A percentile compares a stretch with the other conserved stretches of the same genome.
phyloP scores from a whole-genome alignment of 2,329 filamentous ascomycete species.

The Diplocarpon rosae region DNA sequence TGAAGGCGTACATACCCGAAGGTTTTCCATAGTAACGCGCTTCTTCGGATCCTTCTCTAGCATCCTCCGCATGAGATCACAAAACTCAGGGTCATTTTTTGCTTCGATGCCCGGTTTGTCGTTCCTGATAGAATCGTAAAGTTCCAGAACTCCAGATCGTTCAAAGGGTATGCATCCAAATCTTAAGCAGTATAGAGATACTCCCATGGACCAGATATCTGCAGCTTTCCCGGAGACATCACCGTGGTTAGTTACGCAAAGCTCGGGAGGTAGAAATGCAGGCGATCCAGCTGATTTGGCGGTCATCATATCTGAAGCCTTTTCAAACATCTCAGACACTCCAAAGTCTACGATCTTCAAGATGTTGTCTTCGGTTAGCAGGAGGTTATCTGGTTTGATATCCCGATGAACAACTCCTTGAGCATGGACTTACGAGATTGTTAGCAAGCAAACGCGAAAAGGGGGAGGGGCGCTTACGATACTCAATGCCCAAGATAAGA shows the following conservation, averaged over 20 bases:
- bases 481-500: conserved; percentile 88
- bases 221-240: conserved; percentile 81
- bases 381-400: conserved; percentile 94
- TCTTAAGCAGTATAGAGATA: conserved; percentile 83
- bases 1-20: conserved; percentile 53
- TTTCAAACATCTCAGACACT: conserved; percentile 98
- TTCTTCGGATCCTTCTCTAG: conserved; percentile 78
- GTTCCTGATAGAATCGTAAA: conserved; percentile 78
- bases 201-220: conserved; percentile 98
- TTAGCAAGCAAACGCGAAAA: conserved; percentile 11
- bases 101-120: conserved; percentile 52
- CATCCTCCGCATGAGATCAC: conserved; percentile 60
- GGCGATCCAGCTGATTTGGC: conserved; percentile 90
- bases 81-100: conserved; percentile 56
- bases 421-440: conserved; percentile 58
- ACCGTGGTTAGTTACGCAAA: conserved; percentile 78
- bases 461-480: conserved; percentile 45
- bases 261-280: conserved; percentile 85
- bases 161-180: conserved; percentile 87
- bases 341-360: conserved; percentile 97
- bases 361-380: conserved; percentile 83
- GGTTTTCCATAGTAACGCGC: conserved; percentile 70
- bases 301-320: conserved; percentile 75
- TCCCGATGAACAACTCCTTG: conserved; percentile 94
- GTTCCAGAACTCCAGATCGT: conserved; percentile 64